Conservation (phyloP, 768 basidiomycete genomes). For the Lactarius vividus region DNA sequence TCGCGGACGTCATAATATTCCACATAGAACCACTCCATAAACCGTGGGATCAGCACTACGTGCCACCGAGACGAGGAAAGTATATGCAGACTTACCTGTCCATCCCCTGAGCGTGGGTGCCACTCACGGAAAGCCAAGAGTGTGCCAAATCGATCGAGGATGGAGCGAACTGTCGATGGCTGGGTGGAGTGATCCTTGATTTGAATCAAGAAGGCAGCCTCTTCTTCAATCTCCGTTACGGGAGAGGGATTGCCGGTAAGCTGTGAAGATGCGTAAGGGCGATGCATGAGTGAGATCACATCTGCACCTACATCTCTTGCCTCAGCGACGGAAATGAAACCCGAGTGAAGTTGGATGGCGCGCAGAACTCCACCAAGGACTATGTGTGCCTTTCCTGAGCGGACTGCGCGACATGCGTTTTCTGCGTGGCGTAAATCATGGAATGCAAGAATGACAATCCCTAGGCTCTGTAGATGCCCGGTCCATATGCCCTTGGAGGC, state of each 20-base stretch:
- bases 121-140: constrained; percentile 25
- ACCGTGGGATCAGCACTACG: background rate
- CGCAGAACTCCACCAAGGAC: constrained; percentile 13
- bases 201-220: constrained; percentile 25
- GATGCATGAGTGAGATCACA: background rate
- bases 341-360: constrained; percentile 23
- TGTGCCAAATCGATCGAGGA: constrained; percentile 25
- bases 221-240: constrained; percentile 28
- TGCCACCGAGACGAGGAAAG: background rate
- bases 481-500: constrained; percentile 28
- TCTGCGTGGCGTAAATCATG: constrained; percentile 26
- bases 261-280: constrained; percentile 8
- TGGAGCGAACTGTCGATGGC: constrained; percentile 19
- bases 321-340: constrained; percentile 23
- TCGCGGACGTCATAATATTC: constrained; percentile 69
- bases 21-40: constrained; percentile 46
- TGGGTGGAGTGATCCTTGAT: constrained; percentile 21
- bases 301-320: constrained; percentile 26
- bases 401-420: constrained; percentile 23
- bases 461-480: constrained; percentile 22
- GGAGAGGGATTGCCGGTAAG: constrained; percentile 25
- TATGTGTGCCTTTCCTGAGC: constrained; percentile 18
- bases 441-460: constrained; percentile 28
- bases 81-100: constrained; percentile 23
- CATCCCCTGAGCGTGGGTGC: constrained; percentile 18